Evolutionary conservation across 1,284 basidiomycete species (phyloP), one percentile per base, ranked within the genome.

Genomic region (Moniliella sp.): DNA sequence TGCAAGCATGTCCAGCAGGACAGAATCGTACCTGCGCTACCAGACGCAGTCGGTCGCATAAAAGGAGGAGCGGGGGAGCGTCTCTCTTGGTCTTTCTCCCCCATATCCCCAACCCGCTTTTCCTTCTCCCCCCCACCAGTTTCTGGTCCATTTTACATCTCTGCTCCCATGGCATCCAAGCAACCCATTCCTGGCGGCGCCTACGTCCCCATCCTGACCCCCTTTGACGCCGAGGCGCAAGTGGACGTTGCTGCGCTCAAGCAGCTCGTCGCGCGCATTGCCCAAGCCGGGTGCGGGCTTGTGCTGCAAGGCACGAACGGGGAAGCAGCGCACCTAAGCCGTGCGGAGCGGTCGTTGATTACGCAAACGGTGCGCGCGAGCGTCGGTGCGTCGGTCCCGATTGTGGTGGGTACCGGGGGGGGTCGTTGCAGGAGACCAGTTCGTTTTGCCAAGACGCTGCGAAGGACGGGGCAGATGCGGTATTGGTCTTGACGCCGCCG

Each of bases 221-320:
- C 86, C 64, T 83, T 83, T 65, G 8, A 7, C 21, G 7, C 21
- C 21, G n/a, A 23, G 21, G 62, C 73, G 5, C 66, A 67, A 25
- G 69, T 86, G 40, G 82, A 86, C 62, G 56, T 82, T 27, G 64
- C 67, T 9, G 62, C 75, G 0, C 77, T 83, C 50, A 67, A 74
- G 50, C 63, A 64, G n/a, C 82, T 86, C 63, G 67, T 82, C 30
- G 64, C 73, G 30, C 69, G 69, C 30, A 64, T 75, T 33, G 78
- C 75, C 3, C 64, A 65, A 31, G 76, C 74, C 12, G 79, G 79
- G 25, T 74, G 81, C 40, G 68, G 65, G 16, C 78, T 78, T 12
- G 65, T 88, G 37, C 66, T 86, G 29, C 71, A 74, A 30, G 82
- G 82, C 13, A 75, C 76, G n/a, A 76, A 76, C 72, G 74, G 78